phyloP scores from a whole-genome alignment of 148 eudicot genomes.

The Camellia sinensis region DNA sequence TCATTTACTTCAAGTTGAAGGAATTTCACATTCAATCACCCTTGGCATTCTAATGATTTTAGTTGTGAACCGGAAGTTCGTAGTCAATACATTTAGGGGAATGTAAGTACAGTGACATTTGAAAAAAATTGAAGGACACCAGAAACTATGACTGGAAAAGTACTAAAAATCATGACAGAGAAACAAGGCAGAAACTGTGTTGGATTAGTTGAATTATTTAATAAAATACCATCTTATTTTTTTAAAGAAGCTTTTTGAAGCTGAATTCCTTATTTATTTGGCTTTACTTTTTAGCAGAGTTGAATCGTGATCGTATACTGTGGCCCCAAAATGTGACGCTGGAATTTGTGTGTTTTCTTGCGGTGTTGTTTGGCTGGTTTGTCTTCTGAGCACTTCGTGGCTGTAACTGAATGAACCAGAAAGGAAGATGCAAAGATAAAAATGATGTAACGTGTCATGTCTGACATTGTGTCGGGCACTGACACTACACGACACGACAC shows the following conservation, averaged over 20 bases:
- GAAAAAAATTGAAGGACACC: neutral
- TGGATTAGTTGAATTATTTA: no score
- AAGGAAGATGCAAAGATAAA: neutral
- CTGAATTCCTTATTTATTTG: neutral
- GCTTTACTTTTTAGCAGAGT: neutral
- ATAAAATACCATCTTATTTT: no score
- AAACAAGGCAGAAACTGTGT: no score
- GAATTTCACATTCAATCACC: constrained; percentile 4
- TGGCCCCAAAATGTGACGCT: neutral
- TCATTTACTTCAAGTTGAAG: neutral
- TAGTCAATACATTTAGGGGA: neutral
- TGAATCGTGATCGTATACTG: neutral
- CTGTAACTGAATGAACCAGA: neutral
- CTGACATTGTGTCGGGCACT: no score
- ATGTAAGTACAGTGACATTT: neutral
- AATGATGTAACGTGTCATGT: neutral
- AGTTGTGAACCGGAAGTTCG: neutral
- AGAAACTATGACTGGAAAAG: neutral
- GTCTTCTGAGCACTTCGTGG: neutral
- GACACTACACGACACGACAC: no score
- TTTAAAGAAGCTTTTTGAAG: no score
- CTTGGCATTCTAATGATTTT: neutral
- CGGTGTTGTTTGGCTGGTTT: neutral
- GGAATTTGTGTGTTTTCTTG: neutral
- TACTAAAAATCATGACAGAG: no score